Evolutionary conservation across 768 basidiomycete species (phyloP), one percentile per base, ranked within the genome.

Genomic region (Pholiota conissans): DNA sequence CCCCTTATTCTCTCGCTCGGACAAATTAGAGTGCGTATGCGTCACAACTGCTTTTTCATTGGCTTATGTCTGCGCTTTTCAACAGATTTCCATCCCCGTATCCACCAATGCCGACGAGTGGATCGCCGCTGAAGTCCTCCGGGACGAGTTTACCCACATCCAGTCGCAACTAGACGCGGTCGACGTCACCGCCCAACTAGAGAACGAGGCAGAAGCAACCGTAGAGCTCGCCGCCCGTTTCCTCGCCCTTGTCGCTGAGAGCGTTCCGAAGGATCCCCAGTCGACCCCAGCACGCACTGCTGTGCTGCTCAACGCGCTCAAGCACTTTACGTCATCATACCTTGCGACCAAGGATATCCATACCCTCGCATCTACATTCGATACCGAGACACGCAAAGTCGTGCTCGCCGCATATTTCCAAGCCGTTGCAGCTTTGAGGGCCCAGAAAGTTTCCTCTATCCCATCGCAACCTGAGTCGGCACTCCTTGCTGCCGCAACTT

Each of bases 51-150:
- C 52, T 50, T 57, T 27, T 46, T 56, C 48, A 34, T 32, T 56
- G 56, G 30, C 40, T 49, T 26, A 18, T 37, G 45, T 56, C 11
- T n/a, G n/a, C n/a, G n/a, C n/a, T 18, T 40, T 59, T 40, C 11
- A 53, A 13, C 62, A 94, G 92, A 73, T 96, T 60, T 88, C 90
- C 61, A 86, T 98, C 72, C 93, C 92, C 46, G 90, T 97, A 57
- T 87, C 93, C 46, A 86, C 91, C n/a, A 75, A 78, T 35, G 61
- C 78, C 63, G 86, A 94, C 72, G 85, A 93, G 73, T 97, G 95
- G 95, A 92, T 94, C 68, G 83, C 86, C 53, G 94, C 95, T 51
- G 94, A 96, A 76, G 86, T 95, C 67, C 84, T 96, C 56, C 81
- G 90, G 67, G 94, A 97, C 67, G 91, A 95, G 58, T 98, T 96